Evolutionary conservation across 1,284 basidiomycete genomes (phyloP).

Genomic region (Fomes fomentarius): DNA sequence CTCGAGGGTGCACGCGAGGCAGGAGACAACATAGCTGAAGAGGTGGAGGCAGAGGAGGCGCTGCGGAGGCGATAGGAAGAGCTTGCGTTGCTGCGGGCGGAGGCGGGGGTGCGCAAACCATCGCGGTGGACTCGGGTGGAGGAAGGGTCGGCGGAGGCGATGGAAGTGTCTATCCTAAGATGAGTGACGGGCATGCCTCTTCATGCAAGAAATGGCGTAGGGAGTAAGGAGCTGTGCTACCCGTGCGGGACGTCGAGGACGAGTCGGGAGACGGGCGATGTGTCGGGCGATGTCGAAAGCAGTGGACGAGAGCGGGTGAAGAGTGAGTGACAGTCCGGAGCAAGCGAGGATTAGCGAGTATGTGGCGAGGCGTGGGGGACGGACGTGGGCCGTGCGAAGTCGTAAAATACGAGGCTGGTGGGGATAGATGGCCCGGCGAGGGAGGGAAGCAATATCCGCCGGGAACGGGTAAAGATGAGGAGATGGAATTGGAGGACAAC

Average conservation of each 20-base stretch:
- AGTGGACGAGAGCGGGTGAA: slow-evolving; percentile 17
- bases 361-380: too few species aligned
- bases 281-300: slow-evolving; percentile 2
- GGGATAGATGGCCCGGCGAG: slow-evolving; percentile 12
- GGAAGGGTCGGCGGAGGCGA: slow-evolving; percentile 38
- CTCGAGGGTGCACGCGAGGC: slow-evolving; percentile 22
- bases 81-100: slow-evolving; percentile 22
- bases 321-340: slow-evolving; percentile 9
- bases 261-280: neutral
- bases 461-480: slow-evolving; percentile 8
- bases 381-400: slow-evolving; percentile 9
- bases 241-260: neutral
- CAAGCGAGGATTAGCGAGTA: slow-evolving; percentile 13
- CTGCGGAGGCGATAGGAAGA: slow-evolving; percentile 24
- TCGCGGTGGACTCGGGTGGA: slow-evolving; percentile 31
- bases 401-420: slow-evolving; percentile 18
- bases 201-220: slow-evolving; percentile 7
- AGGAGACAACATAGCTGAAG: slow-evolving; percentile 28
- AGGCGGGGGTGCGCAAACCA: slow-evolving; percentile 15
- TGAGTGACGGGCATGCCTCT: slow-evolving; percentile 41
- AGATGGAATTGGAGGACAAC: neutral
- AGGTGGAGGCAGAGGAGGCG: slow-evolving; percentile 32
- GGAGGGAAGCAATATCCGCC: slow-evolving; percentile 13
- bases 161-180: slow-evolving; percentile 51
- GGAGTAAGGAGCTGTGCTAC: neutral